Evolutionary conservation across 2,329 filamentous ascomycete genomes (phyloP).

Genomic region (Tolypocladium ovalisporum): DNA sequence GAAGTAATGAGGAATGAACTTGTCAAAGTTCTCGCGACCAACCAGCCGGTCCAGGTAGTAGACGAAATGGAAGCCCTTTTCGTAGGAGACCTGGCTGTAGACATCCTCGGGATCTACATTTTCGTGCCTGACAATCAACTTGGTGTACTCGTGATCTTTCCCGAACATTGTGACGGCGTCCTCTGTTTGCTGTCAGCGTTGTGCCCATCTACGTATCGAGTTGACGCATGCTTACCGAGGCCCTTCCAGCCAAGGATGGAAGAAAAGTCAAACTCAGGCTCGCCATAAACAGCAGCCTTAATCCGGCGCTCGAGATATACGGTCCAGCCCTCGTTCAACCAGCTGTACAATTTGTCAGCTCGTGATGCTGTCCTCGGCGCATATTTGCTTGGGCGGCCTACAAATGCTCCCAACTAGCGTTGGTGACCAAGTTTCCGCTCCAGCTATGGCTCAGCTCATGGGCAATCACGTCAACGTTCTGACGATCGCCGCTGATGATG

Average conservation of each 20-base stretch:
- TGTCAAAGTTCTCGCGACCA: constrained; percentile 79
- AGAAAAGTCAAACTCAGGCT: constrained; percentile 82
- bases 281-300: constrained; percentile 65
- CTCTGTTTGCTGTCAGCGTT: constrained; percentile 27
- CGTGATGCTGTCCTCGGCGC: neutral
- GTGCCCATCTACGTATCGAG: neutral
- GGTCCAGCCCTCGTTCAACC: constrained; percentile 79
- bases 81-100: constrained; percentile 86
- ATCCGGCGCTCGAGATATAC: constrained; percentile 87
- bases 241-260: constrained; percentile 94
- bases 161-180: constrained; percentile 73
- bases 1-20: constrained; percentile 94
- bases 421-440: constrained; percentile 79
- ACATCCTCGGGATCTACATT: constrained; percentile 92
- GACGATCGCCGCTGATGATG: constrained; percentile 78
- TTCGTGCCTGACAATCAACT: constrained; percentile 76
- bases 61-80: constrained; percentile 92
- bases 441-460: constrained; percentile 71
- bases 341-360: constrained; percentile 27
- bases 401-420: constrained; percentile 74
- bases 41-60: constrained; percentile 83
- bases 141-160: constrained; percentile 82
- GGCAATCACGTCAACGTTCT: constrained; percentile 94
- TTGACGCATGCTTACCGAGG: constrained; percentile 37
- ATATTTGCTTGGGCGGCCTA: constrained; percentile 25